These are phyloP conservation scores for Fusarium tjaetaba DNA, from an alignment of 2,329 filamentous ascomycete species.

Conservation along the genomic window DNA sequence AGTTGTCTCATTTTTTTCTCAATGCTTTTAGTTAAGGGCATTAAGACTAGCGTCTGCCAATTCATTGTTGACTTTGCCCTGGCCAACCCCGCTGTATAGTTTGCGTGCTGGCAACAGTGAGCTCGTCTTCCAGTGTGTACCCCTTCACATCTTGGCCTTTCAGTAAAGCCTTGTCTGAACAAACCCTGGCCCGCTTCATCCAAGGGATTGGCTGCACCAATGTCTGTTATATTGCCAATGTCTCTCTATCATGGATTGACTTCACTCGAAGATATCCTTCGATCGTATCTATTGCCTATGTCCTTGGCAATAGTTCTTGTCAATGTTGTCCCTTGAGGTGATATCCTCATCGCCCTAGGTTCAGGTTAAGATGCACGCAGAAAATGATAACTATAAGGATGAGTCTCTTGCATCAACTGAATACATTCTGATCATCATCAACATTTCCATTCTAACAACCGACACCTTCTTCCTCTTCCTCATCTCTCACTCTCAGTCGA, in stretches of 20 bases:
- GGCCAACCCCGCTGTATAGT: neutral
- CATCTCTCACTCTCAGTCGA: neutral
- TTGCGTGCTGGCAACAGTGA: neutral
- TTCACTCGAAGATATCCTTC: neutral
- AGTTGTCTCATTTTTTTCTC: neutral
- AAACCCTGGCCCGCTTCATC: slow-evolving; percentile 1
- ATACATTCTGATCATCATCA: slow-evolving; percentile 10
- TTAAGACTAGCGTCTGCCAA: slow-evolving; percentile 1
- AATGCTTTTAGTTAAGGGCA: neutral
- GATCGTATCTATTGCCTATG: neutral
- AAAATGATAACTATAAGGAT: slow-evolving; percentile 30
- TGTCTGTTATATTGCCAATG: slow-evolving; percentile 13
- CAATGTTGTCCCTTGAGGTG: slow-evolving; percentile 1
- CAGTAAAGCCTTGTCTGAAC: neutral
- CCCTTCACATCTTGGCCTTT: neutral
- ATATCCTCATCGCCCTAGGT: neutral
- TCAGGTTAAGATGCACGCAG: neutral
- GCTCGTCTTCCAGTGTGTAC: neutral
- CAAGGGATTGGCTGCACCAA: slow-evolving; percentile 6
- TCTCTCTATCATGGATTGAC: neutral
- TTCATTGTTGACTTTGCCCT: neutral
- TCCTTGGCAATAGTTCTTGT: slow-evolving; percentile 9
- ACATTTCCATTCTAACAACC: neutral
- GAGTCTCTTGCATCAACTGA: neutral
- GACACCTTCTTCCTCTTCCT: neutral